Percentiles rank a stretch among this genome's conserved stretches.
phyloP scores from a whole-genome alignment of 2,329 filamentous ascomycete species.

The Xylaria arbuscula region DNA sequence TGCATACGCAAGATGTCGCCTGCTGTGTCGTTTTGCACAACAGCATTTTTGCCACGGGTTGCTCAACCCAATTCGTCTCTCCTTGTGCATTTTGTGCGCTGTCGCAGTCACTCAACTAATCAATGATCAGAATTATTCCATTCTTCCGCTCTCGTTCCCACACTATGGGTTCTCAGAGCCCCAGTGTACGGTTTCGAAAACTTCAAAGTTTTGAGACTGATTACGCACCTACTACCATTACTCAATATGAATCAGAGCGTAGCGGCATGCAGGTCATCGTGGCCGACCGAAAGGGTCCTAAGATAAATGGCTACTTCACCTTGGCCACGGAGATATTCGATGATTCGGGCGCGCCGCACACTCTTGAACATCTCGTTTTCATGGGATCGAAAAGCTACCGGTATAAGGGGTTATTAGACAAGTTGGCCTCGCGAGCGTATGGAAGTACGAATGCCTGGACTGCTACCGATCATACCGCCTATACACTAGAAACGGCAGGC shows the following conservation, averaged over 20 bases:
- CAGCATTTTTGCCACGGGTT: neutral
- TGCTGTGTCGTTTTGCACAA: conserved; percentile 7
- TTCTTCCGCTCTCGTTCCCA: conserved; percentile 39
- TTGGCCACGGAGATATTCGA: conserved; percentile 97
- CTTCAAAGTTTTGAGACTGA: conserved; percentile 88
- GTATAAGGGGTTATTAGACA: conserved; percentile 95
- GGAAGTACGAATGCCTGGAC: conserved; percentile 98
- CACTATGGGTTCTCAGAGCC: conserved; percentile 66
- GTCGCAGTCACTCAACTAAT: conserved; percentile 12
- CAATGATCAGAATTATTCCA: conserved; percentile 12
- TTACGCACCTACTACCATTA: conserved; percentile 88
- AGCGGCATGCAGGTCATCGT: conserved; percentile 96
- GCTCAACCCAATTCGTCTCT: neutral
- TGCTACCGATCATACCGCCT: conserved; percentile 94
- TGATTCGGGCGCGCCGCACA: conserved; percentile 92
- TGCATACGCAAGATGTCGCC: conserved; percentile 10
- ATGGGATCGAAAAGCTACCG: conserved; percentile 94
- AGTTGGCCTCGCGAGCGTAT: conserved; percentile 91
- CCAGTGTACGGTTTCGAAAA: conserved; percentile 76
- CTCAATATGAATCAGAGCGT: conserved; percentile 93
- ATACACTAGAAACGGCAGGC: conserved; percentile 92
- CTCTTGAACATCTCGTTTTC: conserved; percentile 83
- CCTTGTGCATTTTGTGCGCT: neutral
- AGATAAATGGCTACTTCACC: conserved; percentile 93
- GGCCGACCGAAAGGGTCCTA: conserved; percentile 92